phyloP scores from a whole-genome alignment of 257 asterid species.

The Nicotiana sylvestris region DNA sequence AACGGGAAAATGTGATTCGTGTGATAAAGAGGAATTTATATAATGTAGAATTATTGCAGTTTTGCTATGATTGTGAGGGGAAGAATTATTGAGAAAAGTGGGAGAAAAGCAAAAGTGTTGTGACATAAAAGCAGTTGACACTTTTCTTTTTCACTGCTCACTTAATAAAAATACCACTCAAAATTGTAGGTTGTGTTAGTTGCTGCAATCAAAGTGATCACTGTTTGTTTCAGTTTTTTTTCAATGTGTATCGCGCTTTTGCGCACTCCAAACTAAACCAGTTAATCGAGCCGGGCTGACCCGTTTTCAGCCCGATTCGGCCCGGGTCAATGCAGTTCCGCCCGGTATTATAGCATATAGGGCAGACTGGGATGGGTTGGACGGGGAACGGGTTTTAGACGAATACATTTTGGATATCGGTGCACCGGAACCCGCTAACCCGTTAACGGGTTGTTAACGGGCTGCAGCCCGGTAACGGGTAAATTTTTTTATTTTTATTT shows the following conservation, averaged over 20 bases:
- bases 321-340: no score
- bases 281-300: no score
- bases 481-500: no score
- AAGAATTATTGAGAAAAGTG: neutral
- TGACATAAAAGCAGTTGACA: conserved; percentile 9
- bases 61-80: conserved; percentile 4
- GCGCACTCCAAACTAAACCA: no score
- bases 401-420: no score
- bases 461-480: no score
- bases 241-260: neutral
- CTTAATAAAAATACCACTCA: neutral
- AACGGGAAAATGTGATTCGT: neutral
- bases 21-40: neutral
- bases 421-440: no score
- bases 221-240: neutral
- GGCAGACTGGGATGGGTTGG: no score
- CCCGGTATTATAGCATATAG: no score
- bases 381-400: no score
- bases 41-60: neutral
- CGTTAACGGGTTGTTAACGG: no score
- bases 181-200: neutral
- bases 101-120: conserved; percentile 2
- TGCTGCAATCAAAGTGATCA: neutral
- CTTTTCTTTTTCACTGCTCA: neutral
- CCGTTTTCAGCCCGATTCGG: no score